Evolutionary conservation across 2,329 filamentous ascomycete species (phyloP).

Genomic region (Chrysoporthe puriensis): DNA sequence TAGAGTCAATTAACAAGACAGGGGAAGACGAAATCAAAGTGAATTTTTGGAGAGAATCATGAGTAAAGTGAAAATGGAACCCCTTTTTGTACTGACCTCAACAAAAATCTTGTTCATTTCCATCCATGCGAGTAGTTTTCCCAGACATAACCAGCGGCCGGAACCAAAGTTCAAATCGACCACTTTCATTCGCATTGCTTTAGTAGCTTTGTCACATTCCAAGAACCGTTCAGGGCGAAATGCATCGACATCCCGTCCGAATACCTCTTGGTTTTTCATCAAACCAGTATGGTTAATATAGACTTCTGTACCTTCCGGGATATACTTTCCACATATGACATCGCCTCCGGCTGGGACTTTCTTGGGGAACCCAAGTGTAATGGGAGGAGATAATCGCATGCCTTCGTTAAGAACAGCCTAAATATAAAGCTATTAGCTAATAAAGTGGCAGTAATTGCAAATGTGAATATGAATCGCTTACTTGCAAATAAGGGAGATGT

Average conservation of each 20-base stretch:
- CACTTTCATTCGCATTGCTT: conserved; percentile 37
- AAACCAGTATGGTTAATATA: conserved; percentile 39
- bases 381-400: conserved; percentile 38
- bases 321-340: conserved; percentile 34
- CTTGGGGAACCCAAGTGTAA: conserved; percentile 34
- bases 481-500: conserved; percentile 38
- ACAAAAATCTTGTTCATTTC: conserved; percentile 47
- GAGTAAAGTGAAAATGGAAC: not conserved
- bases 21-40: no score
- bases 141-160: conserved; percentile 44
- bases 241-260: conserved; percentile 39
- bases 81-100: conserved; percentile 8
- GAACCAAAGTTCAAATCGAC: conserved; percentile 44
- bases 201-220: conserved; percentile 36
- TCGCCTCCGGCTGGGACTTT: conserved; percentile 34
- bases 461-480: not conserved
- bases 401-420: conserved; percentile 41
- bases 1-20: no score
- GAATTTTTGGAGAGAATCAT: no score
- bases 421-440: not conserved
- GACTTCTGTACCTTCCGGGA: conserved; percentile 41
- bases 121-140: conserved; percentile 44
- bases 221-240: conserved; percentile 50
- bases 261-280: conserved; percentile 35
- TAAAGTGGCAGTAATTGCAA: no score